Base-by-base conservation (phyloP, 306 rosid species). In the Vigna hirtella region DNA sequence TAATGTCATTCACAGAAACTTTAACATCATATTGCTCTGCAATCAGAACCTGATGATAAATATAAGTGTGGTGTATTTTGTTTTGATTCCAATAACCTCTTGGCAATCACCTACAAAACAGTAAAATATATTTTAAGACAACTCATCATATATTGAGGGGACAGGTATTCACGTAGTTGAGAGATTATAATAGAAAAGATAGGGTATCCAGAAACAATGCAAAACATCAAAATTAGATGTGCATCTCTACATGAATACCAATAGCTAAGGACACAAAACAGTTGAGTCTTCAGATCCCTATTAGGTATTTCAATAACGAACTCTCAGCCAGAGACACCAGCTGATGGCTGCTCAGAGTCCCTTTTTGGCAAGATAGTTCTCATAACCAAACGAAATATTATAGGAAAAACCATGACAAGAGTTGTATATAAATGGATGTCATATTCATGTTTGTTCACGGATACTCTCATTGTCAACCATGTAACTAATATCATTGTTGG, bases 1-100 rank as follows among this genome's bases (percentile, higher is more conserved):
- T 86, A 77, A 95, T 95, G 75, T 95, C 98, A 84, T 95, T 95
- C 77, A 92, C 98, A 4, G 98, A 95, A 91, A 95, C 98, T 83
- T 95, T 92, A 74, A 95, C 94, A 26, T 86, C 88, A 88, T 88
- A 90, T 86, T 85, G 86, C 85, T 95, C 98, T 95, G 97, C 81
- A 70, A 50, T 63, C 56, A 64, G 65, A 77, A 92, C 99, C 99
- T 93, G 98, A 82, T 70, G 98, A 87, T 74, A 95, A 81, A 84
- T 93, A 95, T 52, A 95, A 77, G 83, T 95, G 99, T 24, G 99
- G 98, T 13, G 90, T 91, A 84, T 88, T 77, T 84, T 93, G 97
- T 71, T 95, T 95, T 48, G 99, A 95, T 78, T 95, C 98, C 82
- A 92, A 75, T 78, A 93, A 83, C 83, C 98, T 95, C 84, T 80